Evolutionary conservation across 2,329 filamentous ascomycete species (phyloP).

Genomic region (Calonectria pseudoreteaudii): DNA sequence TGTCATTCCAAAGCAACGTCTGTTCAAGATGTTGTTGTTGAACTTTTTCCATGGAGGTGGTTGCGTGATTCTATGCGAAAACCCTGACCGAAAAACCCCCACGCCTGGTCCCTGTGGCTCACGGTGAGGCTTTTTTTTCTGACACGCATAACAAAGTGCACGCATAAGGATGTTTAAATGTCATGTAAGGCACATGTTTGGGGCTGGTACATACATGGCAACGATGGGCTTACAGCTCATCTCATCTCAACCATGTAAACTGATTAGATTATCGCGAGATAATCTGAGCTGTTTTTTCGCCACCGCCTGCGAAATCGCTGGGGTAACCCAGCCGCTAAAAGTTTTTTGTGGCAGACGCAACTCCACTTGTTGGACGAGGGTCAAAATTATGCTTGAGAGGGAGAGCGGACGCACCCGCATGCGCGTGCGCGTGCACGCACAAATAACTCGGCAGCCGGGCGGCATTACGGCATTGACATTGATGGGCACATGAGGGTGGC

Average conservation of each 20-base stretch:
- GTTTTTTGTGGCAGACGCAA: neutral
- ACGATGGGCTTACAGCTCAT: too few species aligned
- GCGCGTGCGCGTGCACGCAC: neutral
- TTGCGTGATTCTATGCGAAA: too few species aligned
- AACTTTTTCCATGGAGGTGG: too few species aligned
- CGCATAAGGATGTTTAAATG: neutral
- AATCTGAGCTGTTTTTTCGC: neutral
- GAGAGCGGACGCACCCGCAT: neutral
- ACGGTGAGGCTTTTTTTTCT: neutral
- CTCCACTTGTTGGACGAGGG: neutral
- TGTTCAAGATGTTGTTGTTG: neutral
- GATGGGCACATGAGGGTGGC: too few species aligned
- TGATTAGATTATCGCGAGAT: neutral
- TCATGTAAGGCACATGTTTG: neutral
- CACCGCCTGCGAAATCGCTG: neutral
- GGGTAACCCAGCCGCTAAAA: neutral
- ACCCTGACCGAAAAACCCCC: too few species aligned
- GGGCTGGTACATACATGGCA: neutral
- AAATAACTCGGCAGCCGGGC: neutral
- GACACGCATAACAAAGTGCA: neutral
- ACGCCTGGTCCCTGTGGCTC: neutral
- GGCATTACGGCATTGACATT: neutral
- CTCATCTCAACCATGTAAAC: neutral
- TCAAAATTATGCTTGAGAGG: slow-evolving; percentile 9
- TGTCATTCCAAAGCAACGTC: neutral